Evolutionary conservation across 257 asterid genomes (phyloP).

Genomic region (Gentiana macrophylla): DNA sequence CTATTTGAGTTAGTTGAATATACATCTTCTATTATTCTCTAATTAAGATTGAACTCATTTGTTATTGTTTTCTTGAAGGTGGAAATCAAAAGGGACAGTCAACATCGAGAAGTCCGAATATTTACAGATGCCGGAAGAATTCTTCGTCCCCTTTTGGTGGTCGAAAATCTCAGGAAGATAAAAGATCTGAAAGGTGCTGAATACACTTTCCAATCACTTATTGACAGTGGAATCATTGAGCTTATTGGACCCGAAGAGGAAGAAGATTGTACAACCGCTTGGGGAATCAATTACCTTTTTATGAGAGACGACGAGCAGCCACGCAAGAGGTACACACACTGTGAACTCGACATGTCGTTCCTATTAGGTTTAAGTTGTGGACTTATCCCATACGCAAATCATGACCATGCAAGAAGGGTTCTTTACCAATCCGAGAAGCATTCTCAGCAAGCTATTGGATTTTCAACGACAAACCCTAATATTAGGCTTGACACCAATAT

Average conservation of each 20-base stretch:
- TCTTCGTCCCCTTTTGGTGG: conserved; percentile 87
- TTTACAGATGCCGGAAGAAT: conserved; percentile 93
- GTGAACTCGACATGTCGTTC: conserved; percentile 81
- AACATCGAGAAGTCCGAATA: conserved; percentile 67
- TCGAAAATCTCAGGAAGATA: conserved; percentile 50
- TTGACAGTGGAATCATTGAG: conserved; percentile 65
- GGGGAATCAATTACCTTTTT: conserved; percentile 63
- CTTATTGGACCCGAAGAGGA: conserved; percentile 93
- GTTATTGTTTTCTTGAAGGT: conserved; percentile 34
- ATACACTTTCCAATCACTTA: conserved; percentile 46
- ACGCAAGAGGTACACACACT: conserved; percentile 61
- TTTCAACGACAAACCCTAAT: conserved; percentile 54
- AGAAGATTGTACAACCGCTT: conserved; percentile 80
- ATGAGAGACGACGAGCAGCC: conserved; percentile 44
- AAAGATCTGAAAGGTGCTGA: conserved; percentile 48
- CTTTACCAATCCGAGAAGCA: conserved; percentile 93
- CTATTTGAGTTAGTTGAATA: too few relatives aligned
- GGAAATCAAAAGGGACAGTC: conserved; percentile 72
- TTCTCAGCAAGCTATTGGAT: conserved; percentile 96
- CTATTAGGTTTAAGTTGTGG: conserved; percentile 83
- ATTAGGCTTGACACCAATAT: conserved; percentile 66
- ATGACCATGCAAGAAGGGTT: conserved; percentile 82
- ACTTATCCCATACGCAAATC: conserved; percentile 80
- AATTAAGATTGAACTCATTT: conserved; percentile 7
- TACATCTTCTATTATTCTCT: too few relatives aligned